phyloP scores from a whole-genome alignment of 1,284 basidiomycete species.

The Malassezia nana region DNA sequence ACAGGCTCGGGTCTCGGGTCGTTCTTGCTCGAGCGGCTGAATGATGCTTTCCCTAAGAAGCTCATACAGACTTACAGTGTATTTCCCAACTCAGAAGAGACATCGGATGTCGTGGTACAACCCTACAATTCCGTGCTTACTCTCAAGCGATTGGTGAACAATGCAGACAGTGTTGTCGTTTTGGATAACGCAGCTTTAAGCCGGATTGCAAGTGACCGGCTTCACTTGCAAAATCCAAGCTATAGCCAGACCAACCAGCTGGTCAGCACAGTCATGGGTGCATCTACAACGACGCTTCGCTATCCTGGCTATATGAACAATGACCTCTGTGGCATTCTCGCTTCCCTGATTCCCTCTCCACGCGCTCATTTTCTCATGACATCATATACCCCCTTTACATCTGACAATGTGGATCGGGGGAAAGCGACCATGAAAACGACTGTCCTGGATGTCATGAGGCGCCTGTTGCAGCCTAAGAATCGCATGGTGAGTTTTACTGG shows the following conservation, averaged over 20 bases:
- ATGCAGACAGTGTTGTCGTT: constrained; percentile 94
- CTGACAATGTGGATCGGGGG: constrained; percentile 55
- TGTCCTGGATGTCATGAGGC: constrained; percentile 92
- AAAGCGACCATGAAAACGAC: constrained; percentile 48
- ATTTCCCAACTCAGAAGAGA: constrained; percentile 65
- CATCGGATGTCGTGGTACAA: constrained; percentile 59
- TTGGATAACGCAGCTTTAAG: constrained; percentile 91
- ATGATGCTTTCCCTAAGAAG: constrained; percentile 98
- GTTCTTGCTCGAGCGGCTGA: constrained; percentile 85
- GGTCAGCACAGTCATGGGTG: constrained; percentile 53
- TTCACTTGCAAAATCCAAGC: constrained; percentile 80
- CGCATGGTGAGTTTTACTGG: constrained; percentile 84
- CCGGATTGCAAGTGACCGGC: constrained; percentile 77
- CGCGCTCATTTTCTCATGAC: constrained; percentile 98
- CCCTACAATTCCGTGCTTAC: constrained; percentile 95
- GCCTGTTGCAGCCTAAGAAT: constrained; percentile 93
- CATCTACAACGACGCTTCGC: constrained; percentile 89
- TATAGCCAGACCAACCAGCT: constrained; percentile 58
- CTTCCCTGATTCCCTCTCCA: constrained; percentile 94
- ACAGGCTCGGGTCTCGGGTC: constrained; percentile 97
- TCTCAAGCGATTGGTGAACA: constrained; percentile 83
- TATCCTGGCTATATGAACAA: constrained; percentile 99
- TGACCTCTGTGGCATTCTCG: constrained; percentile 82
- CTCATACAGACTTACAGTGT: constrained; percentile 98
- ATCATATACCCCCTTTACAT: constrained; percentile 97